Percentiles rank a stretch among this genome's conserved stretches.
Conservation (phyloP, 2,329 filamentous ascomycete species). For the Penicillium sp. region DNA sequence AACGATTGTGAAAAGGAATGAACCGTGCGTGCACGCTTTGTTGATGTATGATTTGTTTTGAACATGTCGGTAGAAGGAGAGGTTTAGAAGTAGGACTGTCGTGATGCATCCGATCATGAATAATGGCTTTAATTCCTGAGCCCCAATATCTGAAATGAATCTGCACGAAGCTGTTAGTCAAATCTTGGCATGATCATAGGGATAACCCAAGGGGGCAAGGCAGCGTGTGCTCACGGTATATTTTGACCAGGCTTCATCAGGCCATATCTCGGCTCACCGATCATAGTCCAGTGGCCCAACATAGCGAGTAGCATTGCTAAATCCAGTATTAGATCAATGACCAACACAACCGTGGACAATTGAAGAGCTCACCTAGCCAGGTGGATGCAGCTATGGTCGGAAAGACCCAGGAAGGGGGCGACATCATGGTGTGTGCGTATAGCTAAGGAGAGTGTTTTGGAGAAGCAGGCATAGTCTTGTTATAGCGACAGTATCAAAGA, state of each 20-base stretch:
- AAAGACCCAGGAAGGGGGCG: slow-evolving; percentile 13
- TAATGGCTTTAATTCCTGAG: slow-evolving; percentile 14
- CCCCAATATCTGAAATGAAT: slow-evolving; percentile 19
- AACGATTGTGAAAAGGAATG: slow-evolving; percentile 15
- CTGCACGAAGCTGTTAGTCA: slow-evolving; percentile 1
- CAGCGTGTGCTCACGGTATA: slow-evolving; percentile 11
- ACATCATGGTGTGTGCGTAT: background rate
- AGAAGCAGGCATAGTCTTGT: slow-evolving; percentile 3
- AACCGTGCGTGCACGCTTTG: slow-evolving; percentile 13
- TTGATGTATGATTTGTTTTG: slow-evolving; percentile 14
- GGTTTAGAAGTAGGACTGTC: slow-evolving; percentile 15
- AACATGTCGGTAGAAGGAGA: slow-evolving; percentile 18
- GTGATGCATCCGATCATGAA: slow-evolving; percentile 16
- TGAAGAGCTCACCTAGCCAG: slow-evolving; percentile 13
- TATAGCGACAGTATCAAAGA: slow-evolving; percentile 4
- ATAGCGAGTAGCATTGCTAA: slow-evolving; percentile 15
- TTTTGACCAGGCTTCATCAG: slow-evolving; percentile 18
- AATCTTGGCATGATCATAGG: background rate
- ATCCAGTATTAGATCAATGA: background rate
- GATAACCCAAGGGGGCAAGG: background rate
- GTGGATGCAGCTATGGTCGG: slow-evolving; percentile 17
- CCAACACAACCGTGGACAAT: background rate
- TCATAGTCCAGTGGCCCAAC: slow-evolving; percentile 15
- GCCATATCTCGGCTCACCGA: slow-evolving; percentile 16
- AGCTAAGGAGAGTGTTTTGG: background rate